Base-by-base conservation (phyloP, 2,329 filamentous ascomycete species). In the Aaosphaeria arxii region DNA sequence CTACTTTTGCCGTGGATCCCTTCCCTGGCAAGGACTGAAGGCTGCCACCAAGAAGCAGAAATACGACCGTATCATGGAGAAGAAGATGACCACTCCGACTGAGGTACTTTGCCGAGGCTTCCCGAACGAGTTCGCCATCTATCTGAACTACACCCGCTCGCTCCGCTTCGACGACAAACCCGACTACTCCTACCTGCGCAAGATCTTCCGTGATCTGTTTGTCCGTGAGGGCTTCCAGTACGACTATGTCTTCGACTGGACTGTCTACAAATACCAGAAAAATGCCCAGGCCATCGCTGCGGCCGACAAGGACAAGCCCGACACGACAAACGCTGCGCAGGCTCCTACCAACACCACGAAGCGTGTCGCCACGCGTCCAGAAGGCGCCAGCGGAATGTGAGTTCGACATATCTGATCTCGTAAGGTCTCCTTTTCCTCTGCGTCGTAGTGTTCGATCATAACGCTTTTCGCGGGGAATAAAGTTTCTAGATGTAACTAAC, bases 211-310 rank as follows among this genome's bases (percentile, higher is more conserved):
- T 55, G 94, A 99, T 71, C 86, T 99, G 51, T 99, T 99, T 69
- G 94, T 99, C 61, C 91, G 94, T 55, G 94, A 97, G 75, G 94
- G 92, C 48, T 99, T 97, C 86, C 94, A 99, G 79, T 97, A 99
- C 74, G 94, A 99, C 76, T 97, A 99, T 65, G 94, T 99, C 63
- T 99, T 99, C 67, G 94, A 99, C 78, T 99, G 94, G 94, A 99
- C 94, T 51, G 94, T 97, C 66, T 97, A 96, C 85, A 97, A 97
- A 81, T 96, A 97, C 81, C 91, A 96, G 83, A 96, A 96, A 86
- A 91, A 91, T 47, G 89, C 95, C 77, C 91, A 91, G 67, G 95
- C 95, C 72, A 89, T 89, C 61, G 87, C 92, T 73, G 88, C 88
- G 61, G 85, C 85, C 58, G 85, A 81, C 59, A 80, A 82, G 62